Evolutionary conservation across 179 eudicot genomes (phyloP).

Genomic region (Vitellaria paradoxa): DNA sequence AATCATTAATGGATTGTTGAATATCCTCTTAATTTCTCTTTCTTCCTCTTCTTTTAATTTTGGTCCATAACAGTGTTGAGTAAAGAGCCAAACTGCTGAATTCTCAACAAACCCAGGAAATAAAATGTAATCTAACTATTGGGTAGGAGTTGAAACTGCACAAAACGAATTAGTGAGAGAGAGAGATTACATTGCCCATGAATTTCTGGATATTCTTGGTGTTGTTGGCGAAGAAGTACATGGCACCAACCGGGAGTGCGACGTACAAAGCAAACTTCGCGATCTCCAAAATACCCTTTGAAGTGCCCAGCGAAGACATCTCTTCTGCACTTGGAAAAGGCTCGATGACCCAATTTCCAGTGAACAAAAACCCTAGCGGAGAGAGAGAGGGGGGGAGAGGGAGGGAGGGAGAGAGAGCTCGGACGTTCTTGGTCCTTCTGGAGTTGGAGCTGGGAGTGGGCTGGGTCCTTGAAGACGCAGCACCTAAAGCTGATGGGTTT

Average conservation of each 20-base stretch:
- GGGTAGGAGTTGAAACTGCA: neutral
- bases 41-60: too few relatives aligned
- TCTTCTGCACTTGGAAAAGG: neutral
- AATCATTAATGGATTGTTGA: too few relatives aligned
- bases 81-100: neutral
- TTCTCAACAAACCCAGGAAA: neutral
- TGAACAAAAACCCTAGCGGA: neutral
- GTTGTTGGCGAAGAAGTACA: constrained; percentile 86
- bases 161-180: neutral
- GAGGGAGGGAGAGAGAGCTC: neutral
- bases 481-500: neutral
- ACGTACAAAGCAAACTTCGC: constrained; percentile 83
- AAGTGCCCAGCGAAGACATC: constrained; percentile 82
- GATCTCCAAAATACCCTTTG: constrained; percentile 76
- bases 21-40: too few relatives aligned
- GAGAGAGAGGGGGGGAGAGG: neutral
- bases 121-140: neutral
- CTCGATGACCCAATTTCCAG: neutral
- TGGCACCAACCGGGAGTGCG: constrained; percentile 63
- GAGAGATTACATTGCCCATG: constrained; percentile 62
- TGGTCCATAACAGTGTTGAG: too few relatives aligned
- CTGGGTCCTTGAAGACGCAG: neutral
- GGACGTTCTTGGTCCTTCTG: neutral
- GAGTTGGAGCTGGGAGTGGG: neutral
- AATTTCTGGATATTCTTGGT: constrained; percentile 67